A percentile compares a stretch with the other conserved stretches of the same genome.
phyloP scores from a whole-genome alignment of 2,329 filamentous ascomycete genomes.

The Leptographium procerum region DNA sequence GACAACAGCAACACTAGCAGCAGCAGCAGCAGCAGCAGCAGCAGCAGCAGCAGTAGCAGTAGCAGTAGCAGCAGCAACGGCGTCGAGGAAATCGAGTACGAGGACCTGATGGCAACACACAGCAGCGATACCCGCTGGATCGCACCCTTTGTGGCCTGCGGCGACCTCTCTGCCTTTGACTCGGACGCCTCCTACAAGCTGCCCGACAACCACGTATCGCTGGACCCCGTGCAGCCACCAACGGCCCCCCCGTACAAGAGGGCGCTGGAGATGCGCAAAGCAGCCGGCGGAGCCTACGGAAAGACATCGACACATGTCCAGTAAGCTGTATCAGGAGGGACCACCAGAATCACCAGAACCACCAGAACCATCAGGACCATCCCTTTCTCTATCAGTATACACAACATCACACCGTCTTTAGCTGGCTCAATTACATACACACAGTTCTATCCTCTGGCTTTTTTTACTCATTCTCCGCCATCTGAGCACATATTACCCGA shows the following conservation, averaged over 20 bases:
- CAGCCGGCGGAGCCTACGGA: slow-evolving; percentile 64
- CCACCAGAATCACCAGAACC: too few species aligned
- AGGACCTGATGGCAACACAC: slow-evolving; percentile 25
- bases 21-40: too few species aligned
- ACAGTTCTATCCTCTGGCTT: background rate
- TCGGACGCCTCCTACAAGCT: slow-evolving; percentile 89
- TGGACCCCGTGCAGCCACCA: slow-evolving; percentile 89
- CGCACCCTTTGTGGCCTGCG: slow-evolving; percentile 92
- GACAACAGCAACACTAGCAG: background rate
- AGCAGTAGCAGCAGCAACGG: too few species aligned
- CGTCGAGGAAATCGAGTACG: slow-evolving; percentile 27
- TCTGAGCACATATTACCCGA: too few species aligned
- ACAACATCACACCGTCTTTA: background rate
- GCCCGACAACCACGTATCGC: slow-evolving; percentile 71
- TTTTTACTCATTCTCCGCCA: too few species aligned
- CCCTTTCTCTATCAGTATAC: background rate
- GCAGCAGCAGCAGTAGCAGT: too few species aligned
- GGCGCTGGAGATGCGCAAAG: slow-evolving; percentile 72
- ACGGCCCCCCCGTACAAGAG: slow-evolving; percentile 92
- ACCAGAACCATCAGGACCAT: too few species aligned
- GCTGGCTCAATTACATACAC: background rate
- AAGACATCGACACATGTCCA: slow-evolving; percentile 38
- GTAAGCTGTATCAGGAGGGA: background rate
- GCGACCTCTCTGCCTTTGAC: slow-evolving; percentile 88
- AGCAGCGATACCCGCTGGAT: slow-evolving; percentile 55